Evolutionary conservation across 371 early-diverging fungal genomes (phyloP).

Genomic region (Apophysomyces variabilis): DNA sequence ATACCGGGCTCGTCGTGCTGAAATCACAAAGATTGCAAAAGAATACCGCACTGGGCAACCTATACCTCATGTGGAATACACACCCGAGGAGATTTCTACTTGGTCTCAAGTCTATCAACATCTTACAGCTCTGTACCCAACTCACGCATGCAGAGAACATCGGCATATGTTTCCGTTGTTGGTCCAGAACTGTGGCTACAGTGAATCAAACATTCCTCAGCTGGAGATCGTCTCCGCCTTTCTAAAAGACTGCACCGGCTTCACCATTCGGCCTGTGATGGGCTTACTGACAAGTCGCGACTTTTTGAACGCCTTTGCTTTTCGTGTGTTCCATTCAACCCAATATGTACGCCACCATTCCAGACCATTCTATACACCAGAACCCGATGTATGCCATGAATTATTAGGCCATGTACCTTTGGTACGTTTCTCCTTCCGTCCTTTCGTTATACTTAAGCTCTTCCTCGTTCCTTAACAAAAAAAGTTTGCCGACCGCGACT

Average conservation of each 20-base stretch:
- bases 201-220: slow-evolving; percentile 88
- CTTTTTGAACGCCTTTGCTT: slow-evolving; percentile 95
- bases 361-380: slow-evolving; percentile 92
- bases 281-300: slow-evolving; percentile 94
- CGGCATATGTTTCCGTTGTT: slow-evolving; percentile 91
- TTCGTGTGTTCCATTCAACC: slow-evolving; percentile 96
- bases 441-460: too few relatives aligned
- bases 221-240: slow-evolving; percentile 89
- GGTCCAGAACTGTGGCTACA: slow-evolving; percentile 92
- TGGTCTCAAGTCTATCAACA: slow-evolving; percentile 87
- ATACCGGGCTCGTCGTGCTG: slow-evolving; percentile 86
- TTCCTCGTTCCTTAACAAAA: neutral
- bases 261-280: slow-evolving; percentile 95
- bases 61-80: slow-evolving; percentile 89
- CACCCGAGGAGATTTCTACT: slow-evolving; percentile 80
- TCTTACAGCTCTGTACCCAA: slow-evolving; percentile 76
- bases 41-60: slow-evolving; percentile 82
- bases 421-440: slow-evolving; percentile 25
- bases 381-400: slow-evolving; percentile 93
- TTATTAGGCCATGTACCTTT: slow-evolving; percentile 84
- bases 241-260: slow-evolving; percentile 96
- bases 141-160: slow-evolving; percentile 92
- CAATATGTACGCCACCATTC: slow-evolving; percentile 97
- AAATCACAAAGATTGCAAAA: slow-evolving; percentile 89
- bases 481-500: slow-evolving; percentile 93